Evolutionary conservation across 441 rosid genomes (phyloP), one percentile per base, ranked within the genome.

Genomic region (Aleurites moluccanus): DNA sequence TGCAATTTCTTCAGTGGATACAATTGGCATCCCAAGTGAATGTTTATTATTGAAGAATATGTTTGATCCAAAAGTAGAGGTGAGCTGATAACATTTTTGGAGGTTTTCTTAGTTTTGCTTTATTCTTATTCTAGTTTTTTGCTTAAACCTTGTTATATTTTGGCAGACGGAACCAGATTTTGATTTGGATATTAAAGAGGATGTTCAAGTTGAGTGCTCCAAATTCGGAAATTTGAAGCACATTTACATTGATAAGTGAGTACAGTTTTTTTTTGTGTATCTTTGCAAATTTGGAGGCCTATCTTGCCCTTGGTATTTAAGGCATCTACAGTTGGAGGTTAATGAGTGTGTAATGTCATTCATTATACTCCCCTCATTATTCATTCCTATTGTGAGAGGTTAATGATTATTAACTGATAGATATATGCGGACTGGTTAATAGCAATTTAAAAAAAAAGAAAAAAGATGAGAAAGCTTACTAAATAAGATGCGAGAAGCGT

Each of bases 61-160:
- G 99, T 96, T 96, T 83, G 98, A 96, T 86, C 97, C 99, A 21
- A 86, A 71, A 28, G 20, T 77, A 63, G 99, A 96, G 99, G 97
- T 90, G 63, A 3, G 88, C 73, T 59, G n/a, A n/a, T n/a, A 13
- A 25, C 20, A 11, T 56, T 78, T 64, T 3, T 11, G 16, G 16
- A 13, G 63, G 20, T 27, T 33, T 56, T 63, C 49, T 60, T 11
- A 57, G 53, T 64, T 53, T 42, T 20, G 25, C 59, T 72, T 64
- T n/a, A 23, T 49, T 72, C 67, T 15, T 45, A 40, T 27, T 59
- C 7, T 21, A 23, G 18, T 55, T 49, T n/a, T 55, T 66, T 64
- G 25, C 75, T 65, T 53, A 50, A 60, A 35, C 3, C 21, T n/a
- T n/a, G 8, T 27, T 23, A 38, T 57, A 72, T 33, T 75, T 80